phyloP scores from a whole-genome alignment of 2,329 filamentous ascomycete species.

The Trichoderma polysporum region DNA sequence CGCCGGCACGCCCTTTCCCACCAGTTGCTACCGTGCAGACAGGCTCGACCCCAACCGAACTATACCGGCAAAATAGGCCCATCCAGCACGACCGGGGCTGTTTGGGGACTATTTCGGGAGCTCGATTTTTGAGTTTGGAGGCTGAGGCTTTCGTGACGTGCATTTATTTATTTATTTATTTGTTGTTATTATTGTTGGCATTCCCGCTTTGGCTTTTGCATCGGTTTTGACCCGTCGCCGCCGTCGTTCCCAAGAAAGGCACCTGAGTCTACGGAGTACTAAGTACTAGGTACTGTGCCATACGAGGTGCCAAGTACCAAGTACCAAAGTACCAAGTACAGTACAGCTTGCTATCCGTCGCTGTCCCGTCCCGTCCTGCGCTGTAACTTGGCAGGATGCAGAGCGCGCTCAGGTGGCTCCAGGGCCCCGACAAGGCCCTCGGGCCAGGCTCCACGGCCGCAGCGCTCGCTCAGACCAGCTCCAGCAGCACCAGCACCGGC shows the following conservation, averaged over 20 bases:
- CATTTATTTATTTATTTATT: background rate
- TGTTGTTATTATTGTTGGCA: background rate
- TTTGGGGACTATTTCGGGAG: background rate
- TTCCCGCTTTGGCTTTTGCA: background rate
- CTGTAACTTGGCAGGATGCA: slow-evolving; percentile 23
- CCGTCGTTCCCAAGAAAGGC: background rate
- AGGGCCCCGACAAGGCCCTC: slow-evolving; percentile 28
- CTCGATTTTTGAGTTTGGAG: background rate
- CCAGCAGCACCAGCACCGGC: slow-evolving; percentile 3
- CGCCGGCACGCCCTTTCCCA: slow-evolving; percentile 2
- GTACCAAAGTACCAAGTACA: background rate
- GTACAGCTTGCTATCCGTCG: no score
- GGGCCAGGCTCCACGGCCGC: slow-evolving; percentile 13
- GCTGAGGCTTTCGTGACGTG: background rate
- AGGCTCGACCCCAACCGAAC: slow-evolving; percentile 6
- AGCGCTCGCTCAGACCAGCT: background rate
- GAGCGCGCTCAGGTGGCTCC: slow-evolving; percentile 31
- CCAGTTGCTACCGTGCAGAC: slow-evolving; percentile 10
- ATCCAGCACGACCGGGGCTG: background rate
- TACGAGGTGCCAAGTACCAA: background rate
- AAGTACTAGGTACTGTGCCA: background rate
- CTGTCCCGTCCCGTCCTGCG: no score
- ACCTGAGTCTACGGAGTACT: background rate
- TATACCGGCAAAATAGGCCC: background rate
- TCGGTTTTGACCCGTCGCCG: background rate